Evolutionary conservation across 2,329 filamentous ascomycete species (phyloP).

Genomic region (Plenodomus tracheiphilus): DNA sequence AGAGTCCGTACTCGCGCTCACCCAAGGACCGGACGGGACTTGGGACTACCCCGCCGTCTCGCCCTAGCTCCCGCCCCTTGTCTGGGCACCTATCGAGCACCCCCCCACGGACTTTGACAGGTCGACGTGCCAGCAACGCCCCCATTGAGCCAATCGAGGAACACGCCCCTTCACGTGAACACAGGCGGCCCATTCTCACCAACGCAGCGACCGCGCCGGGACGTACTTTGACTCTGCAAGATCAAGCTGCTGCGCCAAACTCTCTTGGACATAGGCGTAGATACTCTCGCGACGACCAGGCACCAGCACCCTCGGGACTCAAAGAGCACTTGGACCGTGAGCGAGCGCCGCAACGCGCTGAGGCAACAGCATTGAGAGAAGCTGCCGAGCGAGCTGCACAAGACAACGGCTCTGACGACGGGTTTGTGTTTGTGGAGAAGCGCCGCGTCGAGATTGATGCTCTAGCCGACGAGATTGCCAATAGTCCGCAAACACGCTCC

Average conservation of each 20-base stretch:
- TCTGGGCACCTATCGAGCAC: constrained; percentile 32
- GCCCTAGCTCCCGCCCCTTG: constrained; percentile 37
- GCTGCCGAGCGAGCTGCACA: constrained; percentile 72
- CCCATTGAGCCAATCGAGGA: constrained; percentile 39
- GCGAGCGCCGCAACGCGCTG: constrained; percentile 45
- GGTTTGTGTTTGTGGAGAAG: constrained; percentile 96
- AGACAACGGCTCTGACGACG: constrained; percentile 86
- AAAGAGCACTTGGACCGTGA: constrained; percentile 53
- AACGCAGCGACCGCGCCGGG: constrained; percentile 52
- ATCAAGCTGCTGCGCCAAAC: constrained; percentile 39
- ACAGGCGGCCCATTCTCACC: constrained; percentile 49
- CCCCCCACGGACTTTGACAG: constrained; percentile 26
- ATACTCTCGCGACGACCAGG: constrained; percentile 54
- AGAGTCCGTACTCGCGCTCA: constrained; percentile 38
- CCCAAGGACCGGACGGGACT: constrained; percentile 33
- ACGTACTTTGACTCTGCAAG: constrained; percentile 43
- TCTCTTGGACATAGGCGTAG: constrained; percentile 63
- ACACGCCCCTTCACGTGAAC: constrained; percentile 43
- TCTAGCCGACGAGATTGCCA: constrained; percentile 90
- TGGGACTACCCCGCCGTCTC: constrained; percentile 38
- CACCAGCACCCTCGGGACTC: constrained; percentile 51
- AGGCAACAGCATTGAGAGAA: constrained; percentile 45
- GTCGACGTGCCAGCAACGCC: constrained; percentile 39
- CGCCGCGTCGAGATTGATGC: constrained; percentile 95
- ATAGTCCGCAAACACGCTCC: constrained; percentile 66